Conservation (phyloP, 768 basidiomycete genomes). For the Russula compacta region DNA sequence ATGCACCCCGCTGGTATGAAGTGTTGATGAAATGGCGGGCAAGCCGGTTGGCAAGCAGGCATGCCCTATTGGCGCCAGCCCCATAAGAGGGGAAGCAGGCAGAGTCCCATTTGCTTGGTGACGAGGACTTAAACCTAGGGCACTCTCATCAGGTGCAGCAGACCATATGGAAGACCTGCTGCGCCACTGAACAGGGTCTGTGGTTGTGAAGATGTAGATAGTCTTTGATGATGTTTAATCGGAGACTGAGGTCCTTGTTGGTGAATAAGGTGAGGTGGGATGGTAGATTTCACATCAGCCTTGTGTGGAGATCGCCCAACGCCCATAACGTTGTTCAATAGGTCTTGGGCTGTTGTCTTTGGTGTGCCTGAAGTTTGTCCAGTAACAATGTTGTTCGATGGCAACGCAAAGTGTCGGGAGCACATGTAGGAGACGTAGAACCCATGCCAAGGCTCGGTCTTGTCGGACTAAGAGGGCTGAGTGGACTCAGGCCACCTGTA, state of each 20-base stretch:
- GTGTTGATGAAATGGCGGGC: neutral
- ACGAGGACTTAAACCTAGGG: conserved; percentile 17
- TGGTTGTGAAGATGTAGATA: conserved; percentile 31
- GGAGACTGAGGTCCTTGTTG: conserved; percentile 10
- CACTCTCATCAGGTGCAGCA: conserved; percentile 40
- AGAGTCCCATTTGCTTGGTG: neutral
- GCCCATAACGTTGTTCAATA: conserved; percentile 48
- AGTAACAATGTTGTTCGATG: conserved; percentile 2
- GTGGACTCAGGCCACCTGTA: conserved; percentile 6
- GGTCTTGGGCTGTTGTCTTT: conserved; percentile 56
- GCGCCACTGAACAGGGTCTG: conserved; percentile 41
- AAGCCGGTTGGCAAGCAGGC: neutral
- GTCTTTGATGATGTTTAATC: conserved; percentile 15
- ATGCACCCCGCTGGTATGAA: neutral
- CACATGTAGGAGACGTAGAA: conserved; percentile 27
- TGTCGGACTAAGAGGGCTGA: conserved; percentile 14
- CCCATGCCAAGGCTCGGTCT: conserved; percentile 2
- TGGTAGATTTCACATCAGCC: conserved; percentile 11
- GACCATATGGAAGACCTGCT: conserved; percentile 57
- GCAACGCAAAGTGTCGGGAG: conserved; percentile 22
- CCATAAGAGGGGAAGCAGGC: neutral
- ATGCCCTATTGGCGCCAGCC: conserved; percentile 3
- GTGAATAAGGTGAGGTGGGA: conserved; percentile 8
- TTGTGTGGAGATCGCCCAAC: conserved; percentile 24
- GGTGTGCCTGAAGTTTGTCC: conserved; percentile 18